phyloP scores from a whole-genome alignment of 345 rosid genomes.

The Salix suchowensis region DNA sequence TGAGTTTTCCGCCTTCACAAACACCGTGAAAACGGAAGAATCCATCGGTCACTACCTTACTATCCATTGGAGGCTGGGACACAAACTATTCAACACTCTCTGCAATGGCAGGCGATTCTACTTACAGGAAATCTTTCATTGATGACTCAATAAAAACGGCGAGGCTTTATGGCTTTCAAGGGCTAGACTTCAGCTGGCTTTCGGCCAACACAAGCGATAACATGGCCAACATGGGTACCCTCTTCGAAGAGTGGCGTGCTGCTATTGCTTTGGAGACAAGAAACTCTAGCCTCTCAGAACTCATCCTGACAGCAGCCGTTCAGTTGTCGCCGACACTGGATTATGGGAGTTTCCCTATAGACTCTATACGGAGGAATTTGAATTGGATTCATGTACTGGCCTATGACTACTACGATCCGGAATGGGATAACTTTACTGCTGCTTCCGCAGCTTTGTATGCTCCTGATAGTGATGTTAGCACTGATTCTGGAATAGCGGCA shows the following conservation, averaged over 20 bases:
- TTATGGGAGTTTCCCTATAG: constrained; percentile 12
- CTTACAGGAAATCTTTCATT: constrained; percentile 18
- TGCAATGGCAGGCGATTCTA: constrained; percentile 11
- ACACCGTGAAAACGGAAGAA: too few species aligned
- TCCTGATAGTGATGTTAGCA: constrained; percentile 10
- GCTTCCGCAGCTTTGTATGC: constrained; percentile 24
- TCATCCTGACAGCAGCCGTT: constrained; percentile 9
- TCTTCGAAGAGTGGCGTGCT: constrained; percentile 25
- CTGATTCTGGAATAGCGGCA: constrained; percentile 21
- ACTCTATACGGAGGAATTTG: constrained; percentile 17
- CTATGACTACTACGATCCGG: constrained; percentile 23
- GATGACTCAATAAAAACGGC: constrained; percentile 17
- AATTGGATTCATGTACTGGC: constrained; percentile 30
- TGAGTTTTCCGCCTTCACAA: too few species aligned
- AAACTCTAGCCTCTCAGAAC: neutral
- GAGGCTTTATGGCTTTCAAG: constrained; percentile 25
- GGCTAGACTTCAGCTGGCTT: constrained; percentile 25
- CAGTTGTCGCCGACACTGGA: neutral
- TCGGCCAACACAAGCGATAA: constrained; percentile 20
- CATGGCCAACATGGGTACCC: constrained; percentile 7
- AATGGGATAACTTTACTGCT: constrained; percentile 15
- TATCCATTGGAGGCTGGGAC: neutral
- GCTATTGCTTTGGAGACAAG: constrained; percentile 18
- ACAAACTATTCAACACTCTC: neutral
- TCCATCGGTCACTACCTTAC: too few species aligned